Conservation (phyloP, 495 filamentous ascomycete genomes). For the Trichoderma reesei region DNA sequence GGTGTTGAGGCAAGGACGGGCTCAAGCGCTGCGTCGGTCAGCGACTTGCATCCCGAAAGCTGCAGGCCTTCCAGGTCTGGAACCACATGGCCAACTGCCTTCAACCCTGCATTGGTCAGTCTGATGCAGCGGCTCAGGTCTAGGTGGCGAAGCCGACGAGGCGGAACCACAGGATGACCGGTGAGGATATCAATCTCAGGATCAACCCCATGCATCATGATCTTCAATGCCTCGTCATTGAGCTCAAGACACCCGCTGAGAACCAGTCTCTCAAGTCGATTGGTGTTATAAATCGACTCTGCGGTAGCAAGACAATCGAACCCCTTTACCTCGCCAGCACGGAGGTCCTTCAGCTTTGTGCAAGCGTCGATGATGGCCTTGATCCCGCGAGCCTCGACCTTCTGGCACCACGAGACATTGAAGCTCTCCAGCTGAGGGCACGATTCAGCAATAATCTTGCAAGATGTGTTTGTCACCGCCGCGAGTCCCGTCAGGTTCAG, state of each 20-base stretch:
- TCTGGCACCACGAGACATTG: slow-evolving; percentile 86
- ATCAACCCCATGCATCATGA: slow-evolving; percentile 62
- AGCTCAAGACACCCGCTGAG: slow-evolving; percentile 68
- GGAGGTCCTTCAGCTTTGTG: slow-evolving; percentile 61
- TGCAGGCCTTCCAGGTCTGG: slow-evolving; percentile 75
- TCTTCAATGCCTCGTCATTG: slow-evolving; percentile 58
- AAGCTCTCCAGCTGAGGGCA: slow-evolving; percentile 73
- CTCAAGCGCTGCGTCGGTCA: slow-evolving; percentile 66
- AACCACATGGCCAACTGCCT: slow-evolving; percentile 58
- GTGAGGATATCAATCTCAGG: slow-evolving; percentile 72
- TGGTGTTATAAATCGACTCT: slow-evolving; percentile 62
- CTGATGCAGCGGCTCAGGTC: slow-evolving; percentile 70
- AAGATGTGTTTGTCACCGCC: slow-evolving; percentile 71
- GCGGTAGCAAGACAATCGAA: slow-evolving; percentile 65
- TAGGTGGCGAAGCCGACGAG: slow-evolving; percentile 72
- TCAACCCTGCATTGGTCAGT: slow-evolving; percentile 62
- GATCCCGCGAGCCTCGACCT: slow-evolving; percentile 76
- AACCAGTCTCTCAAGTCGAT: slow-evolving; percentile 70
- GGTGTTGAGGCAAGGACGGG: slow-evolving; percentile 66
- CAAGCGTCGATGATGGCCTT: slow-evolving; percentile 63
- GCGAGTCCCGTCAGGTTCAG: slow-evolving; percentile 77
- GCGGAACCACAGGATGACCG: slow-evolving; percentile 62
- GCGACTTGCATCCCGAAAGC: slow-evolving; percentile 55
- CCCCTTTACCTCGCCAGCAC: slow-evolving; percentile 71
- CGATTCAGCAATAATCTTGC: slow-evolving; percentile 76